Evolutionary conservation across 306 rosid species (phyloP).

Genomic region (Biancaea sappan): DNA sequence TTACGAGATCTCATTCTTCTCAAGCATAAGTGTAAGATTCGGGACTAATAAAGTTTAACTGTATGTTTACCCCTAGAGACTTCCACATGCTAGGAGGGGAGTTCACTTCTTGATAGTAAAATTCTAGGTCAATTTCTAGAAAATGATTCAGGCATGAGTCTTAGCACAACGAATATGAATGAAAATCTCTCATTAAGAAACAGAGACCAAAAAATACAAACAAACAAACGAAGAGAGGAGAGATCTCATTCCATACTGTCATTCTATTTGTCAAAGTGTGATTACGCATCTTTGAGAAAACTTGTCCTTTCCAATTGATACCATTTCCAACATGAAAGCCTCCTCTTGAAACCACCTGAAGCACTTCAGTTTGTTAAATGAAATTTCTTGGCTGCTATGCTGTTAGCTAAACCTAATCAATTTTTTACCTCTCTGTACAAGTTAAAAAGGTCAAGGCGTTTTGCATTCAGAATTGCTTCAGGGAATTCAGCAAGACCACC

Average conservation of each 20-base stretch:
- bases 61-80: neutral
- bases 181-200: neutral
- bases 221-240: too few relatives aligned
- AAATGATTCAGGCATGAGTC: neutral
- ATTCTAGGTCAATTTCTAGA: conserved; percentile 18
- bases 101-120: neutral
- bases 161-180: conserved; percentile 6
- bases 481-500: conserved; percentile 92
- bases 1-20: neutral
- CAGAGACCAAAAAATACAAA: conserved; percentile 5
- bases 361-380: conserved; percentile 13
- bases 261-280: conserved; percentile 93
- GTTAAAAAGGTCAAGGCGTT: conserved; percentile 95
- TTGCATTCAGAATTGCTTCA: conserved; percentile 93
- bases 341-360: conserved; percentile 96
- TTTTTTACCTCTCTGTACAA: conserved; percentile 85
- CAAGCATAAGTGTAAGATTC: conserved; percentile 7
- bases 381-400: conserved; percentile 12
- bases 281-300: conserved; percentile 97
- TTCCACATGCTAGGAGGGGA: conserved; percentile 3
- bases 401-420: conserved; percentile 17
- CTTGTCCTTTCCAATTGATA: conserved; percentile 99
- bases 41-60: neutral
- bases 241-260: conserved; percentile 67
- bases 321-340: conserved; percentile 99